Evolutionary conservation across 2,329 filamentous ascomycete species (phyloP).

Genomic region (Microascus cirrosus): DNA sequence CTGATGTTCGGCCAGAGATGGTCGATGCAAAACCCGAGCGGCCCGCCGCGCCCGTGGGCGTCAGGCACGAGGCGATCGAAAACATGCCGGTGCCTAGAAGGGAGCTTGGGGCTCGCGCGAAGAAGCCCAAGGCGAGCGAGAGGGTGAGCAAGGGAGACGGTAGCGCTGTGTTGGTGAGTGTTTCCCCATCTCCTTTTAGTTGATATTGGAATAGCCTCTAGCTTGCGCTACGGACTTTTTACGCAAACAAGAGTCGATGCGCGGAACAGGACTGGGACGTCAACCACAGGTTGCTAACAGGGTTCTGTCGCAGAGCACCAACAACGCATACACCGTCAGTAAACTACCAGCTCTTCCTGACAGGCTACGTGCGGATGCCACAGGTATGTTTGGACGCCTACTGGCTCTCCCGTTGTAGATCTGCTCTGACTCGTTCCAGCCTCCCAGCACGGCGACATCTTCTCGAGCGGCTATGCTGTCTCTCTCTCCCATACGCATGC

Average conservation of each 20-base stretch:
- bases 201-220: background rate
- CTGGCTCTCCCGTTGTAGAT: background rate
- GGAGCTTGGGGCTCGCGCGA: slow-evolving; percentile 49
- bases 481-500: slow-evolving; percentile 73
- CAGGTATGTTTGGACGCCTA: slow-evolving; percentile 39
- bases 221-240: background rate
- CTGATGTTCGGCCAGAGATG: slow-evolving; percentile 39
- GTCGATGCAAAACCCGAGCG: slow-evolving; percentile 45
- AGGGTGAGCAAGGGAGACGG: slow-evolving; percentile 56
- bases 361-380: slow-evolving; percentile 54
- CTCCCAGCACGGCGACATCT: slow-evolving; percentile 54
- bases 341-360: slow-evolving; percentile 77
- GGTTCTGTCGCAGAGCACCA: slow-evolving; percentile 54
- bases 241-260: background rate
- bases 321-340: slow-evolving; percentile 73
- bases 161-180: slow-evolving; percentile 50
- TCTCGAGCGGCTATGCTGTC: slow-evolving; percentile 62
- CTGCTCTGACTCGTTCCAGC: slow-evolving; percentile 24
- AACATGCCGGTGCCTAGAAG: slow-evolving; percentile 28
- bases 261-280: background rate
- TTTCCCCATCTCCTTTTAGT: background rate
- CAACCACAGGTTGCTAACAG: background rate
- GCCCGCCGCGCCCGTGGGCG: slow-evolving; percentile 25
- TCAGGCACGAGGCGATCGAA: slow-evolving; percentile 36
- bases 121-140: slow-evolving; percentile 52